Conservation (phyloP, 1,284 basidiomycete species). For the Tylopilus sp. region DNA sequence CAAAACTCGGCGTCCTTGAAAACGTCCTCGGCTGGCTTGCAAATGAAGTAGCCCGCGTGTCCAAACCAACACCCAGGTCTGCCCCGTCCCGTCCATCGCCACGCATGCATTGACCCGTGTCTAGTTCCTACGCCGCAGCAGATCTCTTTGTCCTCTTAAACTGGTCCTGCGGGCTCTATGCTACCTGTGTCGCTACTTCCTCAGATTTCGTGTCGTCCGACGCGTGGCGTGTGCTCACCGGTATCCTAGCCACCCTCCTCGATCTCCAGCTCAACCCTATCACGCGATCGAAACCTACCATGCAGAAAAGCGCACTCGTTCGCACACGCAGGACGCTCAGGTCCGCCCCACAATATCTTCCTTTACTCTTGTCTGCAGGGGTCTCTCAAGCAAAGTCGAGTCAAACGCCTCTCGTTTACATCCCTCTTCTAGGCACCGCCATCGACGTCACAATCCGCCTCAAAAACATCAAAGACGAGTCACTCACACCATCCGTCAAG, state of each 20-base stretch:
- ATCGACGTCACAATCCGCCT: conserved; percentile 61
- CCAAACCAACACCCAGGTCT: conserved; percentile 51
- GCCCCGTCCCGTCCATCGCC: conserved; percentile 17
- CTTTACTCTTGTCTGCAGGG: conserved; percentile 47
- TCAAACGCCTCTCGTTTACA: conserved; percentile 43
- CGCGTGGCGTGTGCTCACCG: conserved; percentile 49
- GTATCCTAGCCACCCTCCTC: conserved; percentile 53
- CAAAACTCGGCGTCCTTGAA: conserved; percentile 56
- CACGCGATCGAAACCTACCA: conserved; percentile 50
- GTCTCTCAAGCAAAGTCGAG: conserved; percentile 48
- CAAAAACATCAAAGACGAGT: conserved; percentile 48
- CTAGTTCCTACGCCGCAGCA: conserved; percentile 57
- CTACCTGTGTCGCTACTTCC: conserved; percentile 43
- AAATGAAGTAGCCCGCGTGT: conserved; percentile 55
- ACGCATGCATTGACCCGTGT: conserved; percentile 4
- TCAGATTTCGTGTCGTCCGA: conserved; percentile 44
- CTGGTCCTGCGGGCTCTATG: conserved; percentile 70
- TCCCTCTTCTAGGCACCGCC: conserved; percentile 56
- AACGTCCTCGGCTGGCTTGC: conserved; percentile 71
- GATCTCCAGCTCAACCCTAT: conserved; percentile 55
- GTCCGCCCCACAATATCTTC: conserved; percentile 48
- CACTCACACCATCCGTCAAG: conserved; percentile 24
- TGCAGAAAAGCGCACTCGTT: conserved; percentile 59
- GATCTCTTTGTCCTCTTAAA: conserved; percentile 70
- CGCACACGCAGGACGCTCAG: conserved; percentile 62